These are phyloP conservation scores for Trypanosoma congolense DNA, from an alignment of 208 protist species.

Conservation along the genomic window DNA sequence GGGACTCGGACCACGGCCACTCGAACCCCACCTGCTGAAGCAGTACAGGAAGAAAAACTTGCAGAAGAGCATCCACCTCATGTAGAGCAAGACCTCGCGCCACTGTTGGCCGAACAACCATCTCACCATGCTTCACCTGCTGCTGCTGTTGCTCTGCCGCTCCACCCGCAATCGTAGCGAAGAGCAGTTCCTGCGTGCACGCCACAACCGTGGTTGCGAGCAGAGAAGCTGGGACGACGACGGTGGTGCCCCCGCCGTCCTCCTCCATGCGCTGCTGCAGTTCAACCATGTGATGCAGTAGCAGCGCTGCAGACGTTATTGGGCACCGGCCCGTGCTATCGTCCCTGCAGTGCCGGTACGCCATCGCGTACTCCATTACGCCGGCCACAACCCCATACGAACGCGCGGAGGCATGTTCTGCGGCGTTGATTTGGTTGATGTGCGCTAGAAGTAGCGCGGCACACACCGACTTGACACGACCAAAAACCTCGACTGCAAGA, in stretches of 20 bases:
- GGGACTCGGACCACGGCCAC: constrained; percentile 76
- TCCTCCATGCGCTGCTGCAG: constrained; percentile 7
- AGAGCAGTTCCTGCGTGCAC: constrained; percentile 59
- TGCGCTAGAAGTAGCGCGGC: constrained; percentile 26
- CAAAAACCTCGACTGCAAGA: constrained; percentile 26
- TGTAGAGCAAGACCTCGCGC: constrained; percentile 34
- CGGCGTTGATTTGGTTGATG: constrained; percentile 9
- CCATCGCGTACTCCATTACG: constrained; percentile 54
- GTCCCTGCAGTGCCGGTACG: constrained; percentile 13
- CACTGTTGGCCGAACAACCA: constrained; percentile 6
- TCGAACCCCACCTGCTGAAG: constrained; percentile 75
- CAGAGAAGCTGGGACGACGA: not conserved
- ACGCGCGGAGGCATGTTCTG: constrained; percentile 11
- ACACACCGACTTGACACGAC: constrained; percentile 19
- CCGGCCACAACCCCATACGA: constrained; percentile 49
- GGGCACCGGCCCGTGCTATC: constrained; percentile 23
- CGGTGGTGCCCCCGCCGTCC: constrained; percentile 4
- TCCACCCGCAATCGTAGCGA: constrained; percentile 39
- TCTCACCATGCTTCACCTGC: constrained; percentile 1
- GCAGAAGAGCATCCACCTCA: constrained; percentile 57
- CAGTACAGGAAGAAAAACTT: constrained; percentile 52
- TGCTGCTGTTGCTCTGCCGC: constrained; percentile 27
- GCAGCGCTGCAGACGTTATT: constrained; percentile 20
- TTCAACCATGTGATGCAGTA: constrained; percentile 19
- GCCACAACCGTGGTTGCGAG: constrained; percentile 29